Evolutionary conservation across 176 grass and related monocot species (phyloP), one percentile per base, ranked within the genome.

Genomic region (Secale cereale): DNA sequence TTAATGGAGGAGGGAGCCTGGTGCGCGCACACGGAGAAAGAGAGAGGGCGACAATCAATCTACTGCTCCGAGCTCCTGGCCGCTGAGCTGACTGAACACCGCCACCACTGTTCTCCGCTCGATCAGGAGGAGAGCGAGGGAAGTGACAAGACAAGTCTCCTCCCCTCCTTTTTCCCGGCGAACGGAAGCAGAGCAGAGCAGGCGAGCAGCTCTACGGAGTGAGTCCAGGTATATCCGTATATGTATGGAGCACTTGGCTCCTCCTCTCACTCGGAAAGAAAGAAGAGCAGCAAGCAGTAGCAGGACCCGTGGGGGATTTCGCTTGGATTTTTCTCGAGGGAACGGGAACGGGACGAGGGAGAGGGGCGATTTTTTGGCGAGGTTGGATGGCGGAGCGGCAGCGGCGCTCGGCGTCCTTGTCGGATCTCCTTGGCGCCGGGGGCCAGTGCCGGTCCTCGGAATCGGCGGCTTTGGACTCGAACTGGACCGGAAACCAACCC

Each of bases 401-500:
- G 29, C 27, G 29, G 15, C 16, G 16, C 37, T 74, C 28, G 74
- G 80, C 84, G 57, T 87, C 80, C 15, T 84, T 84, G 85, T 91
- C 89, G 85, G 85, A 76, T 80, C 80, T 59, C 46, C 67, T 80
- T 80, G 89, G 80, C 81, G 32, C n/a, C 57, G 65, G 79, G 79
- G 66, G 65, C 43, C 27, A 86, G 66, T 90, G 89, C 83, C 81
- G 89, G 76, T 76, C 76, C 60, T 84, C 36, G 85, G 80, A 90
- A 83, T 67, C 73, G 80, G 75, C 84, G 78, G 59, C 43, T 83
- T 48, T 50, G 71, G 71, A 72, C 37, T 45, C 43, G 43, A 57
- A 57, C 1, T 22, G 76, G 78, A 48, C 43, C 41, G 1, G 31
- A 74, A 41, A 31, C 26, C 72, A 26, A 5, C 71, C 46, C 16